These are phyloP conservation scores for Diaporthe longicolla DNA, from an alignment of 2,329 filamentous ascomycete species.

Conservation along the genomic window DNA sequence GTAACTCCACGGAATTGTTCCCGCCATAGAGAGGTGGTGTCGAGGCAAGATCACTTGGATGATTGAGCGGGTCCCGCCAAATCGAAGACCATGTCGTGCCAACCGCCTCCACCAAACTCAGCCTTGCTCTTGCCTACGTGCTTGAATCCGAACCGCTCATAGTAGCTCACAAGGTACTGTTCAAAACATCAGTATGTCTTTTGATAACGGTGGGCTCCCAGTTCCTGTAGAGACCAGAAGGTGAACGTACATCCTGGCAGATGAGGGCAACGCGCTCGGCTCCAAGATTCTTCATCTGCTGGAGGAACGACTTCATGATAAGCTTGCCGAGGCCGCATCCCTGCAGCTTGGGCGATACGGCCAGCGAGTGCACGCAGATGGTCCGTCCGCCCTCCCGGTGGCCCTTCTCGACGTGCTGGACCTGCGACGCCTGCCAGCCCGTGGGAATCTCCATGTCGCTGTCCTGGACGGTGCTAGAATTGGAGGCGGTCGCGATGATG, in stretches of 20 bases:
- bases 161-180: slow-evolving; percentile 79
- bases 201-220: not conserved
- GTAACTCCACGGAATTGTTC: slow-evolving; percentile 18
- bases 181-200: slow-evolving; percentile 27
- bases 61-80: slow-evolving; percentile 34
- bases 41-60: slow-evolving; percentile 41
- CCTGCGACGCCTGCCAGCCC: slow-evolving; percentile 71
- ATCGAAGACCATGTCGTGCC: slow-evolving; percentile 80
- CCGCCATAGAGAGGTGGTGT: slow-evolving; percentile 28
- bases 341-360: slow-evolving; percentile 82
- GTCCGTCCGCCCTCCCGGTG: slow-evolving; percentile 82
- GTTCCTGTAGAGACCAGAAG: slow-evolving; percentile 27
- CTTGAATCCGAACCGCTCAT: slow-evolving; percentile 81
- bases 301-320: slow-evolving; percentile 81
- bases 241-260: slow-evolving; percentile 74
- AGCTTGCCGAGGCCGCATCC: slow-evolving; percentile 80
- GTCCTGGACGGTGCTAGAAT: slow-evolving; percentile 76
- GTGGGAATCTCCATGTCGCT: slow-evolving; percentile 80
- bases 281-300: slow-evolving; percentile 79
- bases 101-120: slow-evolving; percentile 82
- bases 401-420: slow-evolving; percentile 66
- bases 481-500: slow-evolving; percentile 81
- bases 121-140: slow-evolving; percentile 78
- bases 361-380: slow-evolving; percentile 86
- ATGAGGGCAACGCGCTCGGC: slow-evolving; percentile 83